Evolutionary conservation across 495 filamentous ascomycete species (phyloP).

Genomic region (Cladorrhinum samala): DNA sequence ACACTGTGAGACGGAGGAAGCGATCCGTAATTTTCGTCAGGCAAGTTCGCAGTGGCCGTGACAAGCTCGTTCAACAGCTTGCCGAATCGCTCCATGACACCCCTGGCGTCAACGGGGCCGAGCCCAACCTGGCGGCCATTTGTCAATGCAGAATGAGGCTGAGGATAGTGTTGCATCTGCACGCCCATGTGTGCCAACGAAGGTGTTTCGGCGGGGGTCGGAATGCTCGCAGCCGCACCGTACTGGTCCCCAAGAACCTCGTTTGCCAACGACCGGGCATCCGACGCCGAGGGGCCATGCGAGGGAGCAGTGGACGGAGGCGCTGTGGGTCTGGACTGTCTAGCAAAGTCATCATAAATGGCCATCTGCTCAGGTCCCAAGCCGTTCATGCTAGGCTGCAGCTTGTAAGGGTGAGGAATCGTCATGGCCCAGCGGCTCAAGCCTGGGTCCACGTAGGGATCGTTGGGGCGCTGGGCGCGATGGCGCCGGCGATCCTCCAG

Average conservation of each 20-base stretch:
- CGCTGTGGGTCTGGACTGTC: constrained; percentile 60
- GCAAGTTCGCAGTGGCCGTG: constrained; percentile 54
- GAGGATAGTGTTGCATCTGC: constrained; percentile 58
- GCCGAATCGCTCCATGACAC: constrained; percentile 57
- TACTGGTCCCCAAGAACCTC: constrained; percentile 84
- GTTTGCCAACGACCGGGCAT: constrained; percentile 47
- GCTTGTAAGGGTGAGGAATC: constrained; percentile 84
- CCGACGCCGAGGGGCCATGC: constrained; percentile 44
- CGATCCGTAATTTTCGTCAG: constrained; percentile 65
- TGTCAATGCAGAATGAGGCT: constrained; percentile 41
- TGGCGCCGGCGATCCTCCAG: constrained; percentile 69
- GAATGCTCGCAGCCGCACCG: constrained; percentile 64
- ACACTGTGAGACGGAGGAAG: constrained; percentile 58
- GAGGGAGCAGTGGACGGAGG: constrained; percentile 23
- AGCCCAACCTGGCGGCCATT: constrained; percentile 51
- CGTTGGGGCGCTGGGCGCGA: constrained; percentile 60
- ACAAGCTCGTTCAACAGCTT: constrained; percentile 66
- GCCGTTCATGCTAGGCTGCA: constrained; percentile 55
- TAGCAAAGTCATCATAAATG: constrained; percentile 92
- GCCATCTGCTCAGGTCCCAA: constrained; percentile 88
- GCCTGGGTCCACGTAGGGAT: constrained; percentile 72
- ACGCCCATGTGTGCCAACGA: constrained; percentile 61
- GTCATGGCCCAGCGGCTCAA: constrained; percentile 81
- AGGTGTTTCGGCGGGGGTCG: constrained; percentile 75
- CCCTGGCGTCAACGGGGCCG: constrained; percentile 60